phyloP scores from a whole-genome alignment of 2,329 filamentous ascomycete genomes.

The Amylocarpus encephaloides region DNA sequence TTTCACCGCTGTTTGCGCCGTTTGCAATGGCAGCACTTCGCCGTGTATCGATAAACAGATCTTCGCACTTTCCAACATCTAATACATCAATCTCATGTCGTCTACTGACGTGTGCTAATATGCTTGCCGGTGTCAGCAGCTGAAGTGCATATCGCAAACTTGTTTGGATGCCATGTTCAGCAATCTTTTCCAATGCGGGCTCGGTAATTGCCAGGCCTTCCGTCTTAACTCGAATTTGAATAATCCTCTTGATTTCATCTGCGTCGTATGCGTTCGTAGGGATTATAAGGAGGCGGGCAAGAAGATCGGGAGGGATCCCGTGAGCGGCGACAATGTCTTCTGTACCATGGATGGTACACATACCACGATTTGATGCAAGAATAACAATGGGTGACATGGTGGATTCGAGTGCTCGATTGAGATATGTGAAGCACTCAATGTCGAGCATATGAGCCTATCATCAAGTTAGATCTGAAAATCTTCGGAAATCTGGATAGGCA shows the following conservation, averaged over 20 bases:
- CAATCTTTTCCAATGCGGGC: conserved; percentile 78
- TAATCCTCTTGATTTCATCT: conserved; percentile 88
- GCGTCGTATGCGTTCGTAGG: conserved; percentile 85
- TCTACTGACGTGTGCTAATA: conserved; percentile 80
- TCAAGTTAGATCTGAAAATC: conserved; percentile 10
- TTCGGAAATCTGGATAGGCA: conserved; percentile 7
- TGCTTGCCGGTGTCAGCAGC: conserved; percentile 60
- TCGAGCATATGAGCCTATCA: conserved; percentile 99
- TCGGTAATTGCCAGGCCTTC: conserved; percentile 76
- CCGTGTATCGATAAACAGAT: conserved; percentile 76
- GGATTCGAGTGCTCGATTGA: conserved; percentile 95
- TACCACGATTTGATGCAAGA: conserved; percentile 91
- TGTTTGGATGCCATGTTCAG: conserved; percentile 80
- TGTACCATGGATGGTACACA: conserved; percentile 86
- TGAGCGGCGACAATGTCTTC: conserved; percentile 78
- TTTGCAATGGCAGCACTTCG: conserved; percentile 66
- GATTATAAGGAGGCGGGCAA: conserved; percentile 90
- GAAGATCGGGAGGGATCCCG: conserved; percentile 88
- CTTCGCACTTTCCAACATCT: conserved; percentile 75
- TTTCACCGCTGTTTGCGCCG: too few species aligned
- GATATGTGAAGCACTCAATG: conserved; percentile 97
- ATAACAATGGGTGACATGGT: conserved; percentile 95
- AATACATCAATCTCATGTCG: conserved; percentile 68
- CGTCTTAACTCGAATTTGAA: conserved; percentile 74
- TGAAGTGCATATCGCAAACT: conserved; percentile 91